Evolutionary conservation across 306 rosid species (phyloP), one percentile per base, ranked within the genome.

Genomic region (Senna siamea): DNA sequence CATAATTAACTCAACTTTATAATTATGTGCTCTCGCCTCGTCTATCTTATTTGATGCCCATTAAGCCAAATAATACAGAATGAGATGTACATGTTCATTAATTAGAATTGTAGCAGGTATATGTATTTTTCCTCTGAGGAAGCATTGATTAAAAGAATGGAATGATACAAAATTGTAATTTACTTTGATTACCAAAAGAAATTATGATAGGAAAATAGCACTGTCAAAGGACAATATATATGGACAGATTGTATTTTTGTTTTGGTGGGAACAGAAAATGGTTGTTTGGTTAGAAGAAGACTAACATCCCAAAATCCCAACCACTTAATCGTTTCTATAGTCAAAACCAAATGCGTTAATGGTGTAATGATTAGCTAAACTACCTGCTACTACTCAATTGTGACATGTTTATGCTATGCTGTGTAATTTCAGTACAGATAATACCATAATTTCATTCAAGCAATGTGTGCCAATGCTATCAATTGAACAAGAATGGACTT

Each of bases 231-330:
- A 37, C 40, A 37, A 2, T 37, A 37, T n/a, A 37, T 26, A 26
- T 26, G 50, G 26, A n/a, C 38, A 69, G 47, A 51, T 40, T 11
- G 3, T 11, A 13, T 15, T 75, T 64, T 52, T 7, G 0, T 34
- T 37, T 63, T 15, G 47, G 65, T 11, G 23, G 12, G 72, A 11
- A n/a, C 54, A 74, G 3, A 50, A 38, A 52, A n/a, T 51, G 15
- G 46, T 41, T 30, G 48, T 20, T 65, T n/a, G 34, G 65, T 66
- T 56, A 75, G 73, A 23, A 41, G 65, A 64, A n/a, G 56, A 75
- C 32, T 52, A 34, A 43, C 12, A 8, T 10, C 1, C n/a, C 48
- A 62, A 62, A 37, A 5, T 66, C 58, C 53, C 51, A 15, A 66
- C 54, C 20, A 32, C 53, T 57, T 46, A 20, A 40, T 7, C 9